These are phyloP conservation scores for Cladosporium phlei DNA, from an alignment of 2,329 filamentous ascomycete species.

Conservation along the genomic window DNA sequence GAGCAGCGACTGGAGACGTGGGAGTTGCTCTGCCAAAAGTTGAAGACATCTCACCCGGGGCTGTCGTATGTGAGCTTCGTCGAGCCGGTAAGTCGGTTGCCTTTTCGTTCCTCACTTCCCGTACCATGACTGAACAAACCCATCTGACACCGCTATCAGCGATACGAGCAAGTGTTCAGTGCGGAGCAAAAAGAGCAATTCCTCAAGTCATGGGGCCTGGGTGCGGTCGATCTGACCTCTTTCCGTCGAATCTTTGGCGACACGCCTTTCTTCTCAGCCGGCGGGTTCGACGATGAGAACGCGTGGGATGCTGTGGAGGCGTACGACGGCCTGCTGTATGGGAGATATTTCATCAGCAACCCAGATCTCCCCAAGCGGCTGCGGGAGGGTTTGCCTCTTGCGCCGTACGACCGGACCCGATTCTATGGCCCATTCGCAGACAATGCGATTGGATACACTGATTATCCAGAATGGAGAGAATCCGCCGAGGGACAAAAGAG, in stretches of 20 bases:
- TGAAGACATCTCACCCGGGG: conserved; percentile 42
- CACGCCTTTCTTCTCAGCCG: conserved; percentile 53
- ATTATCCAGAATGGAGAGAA: conserved; percentile 34
- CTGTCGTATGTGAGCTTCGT: conserved; percentile 55
- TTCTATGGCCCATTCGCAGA: conserved; percentile 39
- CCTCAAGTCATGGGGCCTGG: conserved; percentile 45
- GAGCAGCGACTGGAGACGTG: conserved; percentile 52
- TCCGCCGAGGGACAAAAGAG: conserved; percentile 5
- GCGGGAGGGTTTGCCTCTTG: conserved; percentile 37
- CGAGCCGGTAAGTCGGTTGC: conserved; percentile 36
- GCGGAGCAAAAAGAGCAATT: conserved; percentile 47
- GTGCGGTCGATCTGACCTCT: conserved; percentile 41
- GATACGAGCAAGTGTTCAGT: conserved; percentile 51
- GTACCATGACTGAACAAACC: no score
- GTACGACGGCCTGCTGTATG: conserved; percentile 36
- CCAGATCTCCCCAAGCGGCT: conserved; percentile 47
- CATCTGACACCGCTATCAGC: conserved; percentile 19
- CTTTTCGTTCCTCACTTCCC: no score
- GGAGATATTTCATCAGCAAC: conserved; percentile 45
- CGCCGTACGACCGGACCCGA: conserved; percentile 39
- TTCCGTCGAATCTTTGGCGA: conserved; percentile 50
- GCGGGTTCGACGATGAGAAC: conserved; percentile 51
- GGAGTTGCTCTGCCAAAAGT: conserved; percentile 45
- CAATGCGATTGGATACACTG: conserved; percentile 35
- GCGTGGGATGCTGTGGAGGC: conserved; percentile 47